Conservation (phyloP, 1,284 basidiomycete genomes). For the Moesziomyces aphidis region DNA sequence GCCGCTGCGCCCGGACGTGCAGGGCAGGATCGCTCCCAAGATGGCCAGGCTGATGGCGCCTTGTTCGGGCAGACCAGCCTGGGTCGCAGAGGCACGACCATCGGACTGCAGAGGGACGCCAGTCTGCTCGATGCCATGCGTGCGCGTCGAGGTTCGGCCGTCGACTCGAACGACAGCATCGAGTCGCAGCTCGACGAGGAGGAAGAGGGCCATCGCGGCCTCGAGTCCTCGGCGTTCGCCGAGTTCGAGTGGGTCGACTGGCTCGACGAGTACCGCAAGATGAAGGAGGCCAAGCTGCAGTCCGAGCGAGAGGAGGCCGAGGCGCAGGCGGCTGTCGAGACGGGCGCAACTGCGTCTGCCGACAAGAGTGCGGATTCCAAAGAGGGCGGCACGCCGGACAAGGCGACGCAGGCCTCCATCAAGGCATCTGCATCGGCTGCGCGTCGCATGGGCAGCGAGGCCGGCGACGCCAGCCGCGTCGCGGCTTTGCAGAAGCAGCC, state of each 20-base stretch:
- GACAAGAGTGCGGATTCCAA: background rate
- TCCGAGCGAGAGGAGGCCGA: conserved; percentile 66
- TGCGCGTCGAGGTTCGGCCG: conserved; percentile 34
- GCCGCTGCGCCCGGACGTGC: conserved; percentile 6
- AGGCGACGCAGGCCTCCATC: background rate
- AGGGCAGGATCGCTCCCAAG: conserved; percentile 6
- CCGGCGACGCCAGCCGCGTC: conserved; percentile 24
- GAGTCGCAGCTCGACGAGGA: conserved; percentile 49
- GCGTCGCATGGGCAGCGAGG: conserved; percentile 34
- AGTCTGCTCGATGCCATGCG: conserved; percentile 14
- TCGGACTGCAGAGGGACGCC: conserved; percentile 32
- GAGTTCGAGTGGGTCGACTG: conserved; percentile 75
- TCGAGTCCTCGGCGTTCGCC: conserved; percentile 39
- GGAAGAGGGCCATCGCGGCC: conserved; percentile 28
- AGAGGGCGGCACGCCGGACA: background rate
- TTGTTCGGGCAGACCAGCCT: conserved; percentile 23
- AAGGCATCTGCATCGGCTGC: conserved; percentile 5
- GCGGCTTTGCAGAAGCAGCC: conserved; percentile 33
- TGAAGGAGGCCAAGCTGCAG: conserved; percentile 72
- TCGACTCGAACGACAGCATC: conserved; percentile 48
- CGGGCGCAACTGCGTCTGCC: background rate
- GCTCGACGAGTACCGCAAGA: conserved; percentile 73
- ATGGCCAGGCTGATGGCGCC: conserved; percentile 9
- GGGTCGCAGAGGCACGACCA: conserved; percentile 46
- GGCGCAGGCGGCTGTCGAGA: conserved; percentile 34